Evolutionary conservation across 768 basidiomycete genomes (phyloP), one percentile per base, ranked within the genome.

Genomic region (Boletus edulis): DNA sequence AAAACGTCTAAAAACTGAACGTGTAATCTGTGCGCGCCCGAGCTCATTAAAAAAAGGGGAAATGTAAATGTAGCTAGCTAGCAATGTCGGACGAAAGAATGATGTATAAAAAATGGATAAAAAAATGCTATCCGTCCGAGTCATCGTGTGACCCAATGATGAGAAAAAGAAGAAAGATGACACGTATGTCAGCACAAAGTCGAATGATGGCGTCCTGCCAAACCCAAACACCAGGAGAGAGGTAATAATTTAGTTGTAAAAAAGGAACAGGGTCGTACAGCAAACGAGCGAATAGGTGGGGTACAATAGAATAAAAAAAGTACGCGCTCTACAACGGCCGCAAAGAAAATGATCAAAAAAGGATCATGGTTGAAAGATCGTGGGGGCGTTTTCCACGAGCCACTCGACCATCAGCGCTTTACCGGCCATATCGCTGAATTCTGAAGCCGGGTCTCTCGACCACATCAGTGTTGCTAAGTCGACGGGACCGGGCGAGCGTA

Each of bases 381-480:
- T 69, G 39, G 77, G 80, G 13, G 91, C 91, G 66, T 96, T 89
- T 67, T 98, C 94, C 56, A 98, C 85, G 60, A 98, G 82, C 89
- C 94, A 97, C 71, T 97, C 94, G 48, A 99, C 79, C 63, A 89
- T 84, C 55, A 94, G 80, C 7, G 96, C 92, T 73, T 96, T 98
- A 50, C 93, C 92, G 9, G 92, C 95, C 91, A 98, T 98, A 71
- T 99, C 96, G 64, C 86, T 89, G 75, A 98, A 98, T 74, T 98
- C 97, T 17, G 91, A 84, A 27, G 81, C 79, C 4, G 89, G 85
- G 67, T 95, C 89, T 34, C 83, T 81, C 9, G 96, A 95, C 63
- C 91, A 84, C 87, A 98, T 91, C 18, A 99, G 78, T 1, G 96
- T 98, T 12, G 96, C 95, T 98, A 67, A 50, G 58, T 50, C 37